Conservation (phyloP, 2,329 filamentous ascomycete species). For the Fusarium sp. region DNA sequence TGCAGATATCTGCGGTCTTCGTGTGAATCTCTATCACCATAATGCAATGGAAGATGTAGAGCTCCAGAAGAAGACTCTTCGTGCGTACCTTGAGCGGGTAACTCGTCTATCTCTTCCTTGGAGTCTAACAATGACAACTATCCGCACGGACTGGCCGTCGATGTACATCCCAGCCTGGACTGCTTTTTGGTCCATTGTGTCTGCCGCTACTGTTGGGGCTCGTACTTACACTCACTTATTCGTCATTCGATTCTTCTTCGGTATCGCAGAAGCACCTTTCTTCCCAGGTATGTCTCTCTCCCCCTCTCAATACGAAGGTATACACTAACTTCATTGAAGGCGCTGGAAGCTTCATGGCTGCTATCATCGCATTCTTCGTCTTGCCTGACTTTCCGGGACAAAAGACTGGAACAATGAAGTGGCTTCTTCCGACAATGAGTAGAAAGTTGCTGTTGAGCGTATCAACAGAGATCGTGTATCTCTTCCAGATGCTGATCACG, state of each 20-base stretch:
- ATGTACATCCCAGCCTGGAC: constrained; percentile 30
- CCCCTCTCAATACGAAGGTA: fast-evolving
- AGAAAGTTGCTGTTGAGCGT: constrained; percentile 33
- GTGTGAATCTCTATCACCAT: not conserved
- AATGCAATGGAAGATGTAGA: not conserved
- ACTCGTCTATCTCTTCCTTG: constrained; percentile 10
- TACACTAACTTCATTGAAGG: constrained; percentile 43
- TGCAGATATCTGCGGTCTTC: not conserved
- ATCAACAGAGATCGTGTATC: constrained; percentile 38
- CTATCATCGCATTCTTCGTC: constrained; percentile 26
- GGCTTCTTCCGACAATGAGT: constrained; percentile 38
- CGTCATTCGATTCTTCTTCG: constrained; percentile 32
- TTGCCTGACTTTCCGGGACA: constrained; percentile 38
- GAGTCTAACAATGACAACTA: constrained; percentile 27
- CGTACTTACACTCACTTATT: constrained; percentile 13
- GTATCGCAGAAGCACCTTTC: constrained; percentile 37
- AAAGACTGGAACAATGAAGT: constrained; percentile 34
- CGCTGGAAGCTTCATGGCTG: constrained; percentile 24
- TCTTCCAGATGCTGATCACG: constrained; percentile 27
- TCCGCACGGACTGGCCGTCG: constrained; percentile 21
- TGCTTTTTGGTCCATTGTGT: constrained; percentile 35
- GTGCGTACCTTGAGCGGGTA: constrained; percentile 39
- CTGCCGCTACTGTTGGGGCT: constrained; percentile 29
- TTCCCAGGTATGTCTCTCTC: constrained; percentile 1
- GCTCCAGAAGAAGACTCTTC: constrained; percentile 13